Base-by-base conservation (phyloP, 2,329 filamentous ascomycete genomes). In the Cadophora sp. region DNA sequence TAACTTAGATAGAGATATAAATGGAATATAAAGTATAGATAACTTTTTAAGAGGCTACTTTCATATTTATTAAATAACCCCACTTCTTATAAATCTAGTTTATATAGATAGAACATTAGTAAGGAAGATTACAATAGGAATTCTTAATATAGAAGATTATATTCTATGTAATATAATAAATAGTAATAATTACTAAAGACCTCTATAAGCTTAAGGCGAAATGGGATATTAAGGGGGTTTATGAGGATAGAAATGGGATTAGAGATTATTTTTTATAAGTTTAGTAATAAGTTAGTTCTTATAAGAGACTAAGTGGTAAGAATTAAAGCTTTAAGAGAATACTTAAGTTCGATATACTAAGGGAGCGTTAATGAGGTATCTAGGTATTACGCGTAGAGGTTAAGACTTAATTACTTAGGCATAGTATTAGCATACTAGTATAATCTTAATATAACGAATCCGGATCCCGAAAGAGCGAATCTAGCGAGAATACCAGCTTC, bases 191-290 rank as follows among this genome's bases (percentile, higher is more conserved):
- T 22, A 11, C 40, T 31, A 31, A 62, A 31, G 59, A 62, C 12
- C 59, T 62, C 40, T 93, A 91, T 76, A 77, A 82, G 0, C 72
- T 90, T 12, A 82, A 85, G 11, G 77, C 53, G 68, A 77, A 73
- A 62, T 87, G 77, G 89, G 85, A 85, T 11, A 82, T 91, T 16
- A 86, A 92, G 73, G 89, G 88, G 0, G 31, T 81, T 92, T 24
- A 77, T 92, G 1, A 84, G 90, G 14, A 89, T 89, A 83, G 90
- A 93, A 74, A 83, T 84, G 22, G 90, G 91, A 0, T 92, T 92
- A 71, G 91, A 93, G 77, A 82, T 91, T 64, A 89, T 92, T 61
- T 80, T 90, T 26, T 92, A 90, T 76, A 80, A 89, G 63, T 92
- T 93, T 51, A 70, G 72, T 16, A 71, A 79, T 29, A 71, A 70